These are phyloP conservation scores for Metschnikowia noctiluminum DNA, from an alignment of 805 yeast species.

Conservation along the genomic window DNA sequence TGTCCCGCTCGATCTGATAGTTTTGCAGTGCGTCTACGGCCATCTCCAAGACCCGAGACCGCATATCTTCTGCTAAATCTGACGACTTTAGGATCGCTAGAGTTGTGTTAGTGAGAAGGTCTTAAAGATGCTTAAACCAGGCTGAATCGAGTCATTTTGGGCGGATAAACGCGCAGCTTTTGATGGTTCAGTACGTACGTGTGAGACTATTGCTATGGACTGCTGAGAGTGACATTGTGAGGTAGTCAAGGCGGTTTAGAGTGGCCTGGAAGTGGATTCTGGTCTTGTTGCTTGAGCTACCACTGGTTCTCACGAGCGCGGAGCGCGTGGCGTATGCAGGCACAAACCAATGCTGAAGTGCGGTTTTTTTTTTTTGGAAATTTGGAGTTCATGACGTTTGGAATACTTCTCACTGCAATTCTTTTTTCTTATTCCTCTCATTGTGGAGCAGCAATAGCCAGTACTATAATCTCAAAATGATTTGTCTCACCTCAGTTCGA, in stretches of 20 bases:
- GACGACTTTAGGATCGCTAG: slow-evolving; percentile 42
- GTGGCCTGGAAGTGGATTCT: neutral
- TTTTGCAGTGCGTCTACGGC: slow-evolving; percentile 43
- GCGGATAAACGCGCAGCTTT: neutral
- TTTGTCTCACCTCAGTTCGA: too few relatives aligned
- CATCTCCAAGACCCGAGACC: slow-evolving; percentile 45
- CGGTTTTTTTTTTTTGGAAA: too few relatives aligned
- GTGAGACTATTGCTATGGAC: neutral
- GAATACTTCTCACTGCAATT: too few relatives aligned
- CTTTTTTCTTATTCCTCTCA: too few relatives aligned
- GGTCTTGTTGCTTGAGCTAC: neutral
- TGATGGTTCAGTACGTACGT: slow-evolving; percentile 4
- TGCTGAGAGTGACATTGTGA: neutral
- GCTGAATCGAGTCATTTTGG: neutral
- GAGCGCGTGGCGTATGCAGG: neutral
- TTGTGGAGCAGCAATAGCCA: too few relatives aligned
- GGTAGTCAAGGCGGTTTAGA: neutral
- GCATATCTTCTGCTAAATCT: slow-evolving; percentile 51
- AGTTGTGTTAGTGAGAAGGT: slow-evolving; percentile 3
- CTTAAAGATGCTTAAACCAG: neutral
- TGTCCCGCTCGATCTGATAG: slow-evolving; percentile 52
- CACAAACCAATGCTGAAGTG: too few relatives aligned
- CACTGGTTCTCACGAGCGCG: neutral
- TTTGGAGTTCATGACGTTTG: too few relatives aligned
- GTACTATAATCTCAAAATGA: too few relatives aligned